phyloP scores from a whole-genome alignment of 495 filamentous ascomycete species.

The Neurospora tetrasperma region DNA sequence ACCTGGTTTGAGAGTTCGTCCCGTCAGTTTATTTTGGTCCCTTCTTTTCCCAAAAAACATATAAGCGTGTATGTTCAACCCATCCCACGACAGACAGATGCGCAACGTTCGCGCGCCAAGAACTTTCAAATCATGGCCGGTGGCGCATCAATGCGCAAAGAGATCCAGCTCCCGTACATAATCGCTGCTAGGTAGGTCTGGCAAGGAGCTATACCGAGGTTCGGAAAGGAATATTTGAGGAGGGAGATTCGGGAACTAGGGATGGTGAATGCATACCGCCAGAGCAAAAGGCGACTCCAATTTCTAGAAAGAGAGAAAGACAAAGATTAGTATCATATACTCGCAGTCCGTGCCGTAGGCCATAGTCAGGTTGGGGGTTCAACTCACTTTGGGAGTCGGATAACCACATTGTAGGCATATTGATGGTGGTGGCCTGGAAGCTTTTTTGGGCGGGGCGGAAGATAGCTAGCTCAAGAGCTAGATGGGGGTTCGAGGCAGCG shows the following conservation, averaged over 20 bases:
- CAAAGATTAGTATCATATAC: neutral
- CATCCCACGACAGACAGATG: neutral
- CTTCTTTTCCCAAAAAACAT: neutral
- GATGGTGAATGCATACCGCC: conserved; percentile 58
- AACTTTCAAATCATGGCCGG: neutral
- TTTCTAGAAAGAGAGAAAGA: conserved; percentile 45
- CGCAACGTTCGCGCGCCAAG: neutral
- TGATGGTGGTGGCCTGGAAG: conserved; percentile 15
- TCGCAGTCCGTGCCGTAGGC: neutral
- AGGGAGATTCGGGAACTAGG: neutral
- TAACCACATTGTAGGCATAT: conserved; percentile 72
- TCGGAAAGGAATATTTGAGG: neutral
- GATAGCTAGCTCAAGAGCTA: neutral
- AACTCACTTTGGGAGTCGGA: conserved; percentile 86
- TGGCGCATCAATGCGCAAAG: neutral
- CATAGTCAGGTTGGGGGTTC: neutral
- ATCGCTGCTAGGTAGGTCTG: neutral
- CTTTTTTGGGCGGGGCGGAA: neutral
- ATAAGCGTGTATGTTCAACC: neutral
- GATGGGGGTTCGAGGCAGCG: too few relatives aligned
- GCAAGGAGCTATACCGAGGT: neutral
- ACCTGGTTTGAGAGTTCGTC: conserved; percentile 37
- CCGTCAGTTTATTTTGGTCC: conserved; percentile 7
- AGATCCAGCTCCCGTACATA: neutral
- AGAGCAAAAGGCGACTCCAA: conserved; percentile 91